Evolutionary conservation across 148 eudicot species (phyloP).

Genomic region (Vaccinium darrowii): DNA sequence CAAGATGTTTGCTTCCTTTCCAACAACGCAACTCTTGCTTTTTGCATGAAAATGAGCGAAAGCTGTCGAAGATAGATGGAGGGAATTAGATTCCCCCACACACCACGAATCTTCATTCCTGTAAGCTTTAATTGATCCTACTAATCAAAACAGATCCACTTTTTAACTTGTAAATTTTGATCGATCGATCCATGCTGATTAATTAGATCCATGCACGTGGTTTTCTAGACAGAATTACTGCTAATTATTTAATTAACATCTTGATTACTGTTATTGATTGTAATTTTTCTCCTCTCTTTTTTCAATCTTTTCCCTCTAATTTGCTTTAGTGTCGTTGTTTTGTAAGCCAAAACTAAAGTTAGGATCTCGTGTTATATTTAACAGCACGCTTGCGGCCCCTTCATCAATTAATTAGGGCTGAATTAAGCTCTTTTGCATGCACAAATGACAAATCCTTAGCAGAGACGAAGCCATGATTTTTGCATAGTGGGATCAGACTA

Average conservation of each 20-base stretch:
- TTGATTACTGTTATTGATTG: not conserved
- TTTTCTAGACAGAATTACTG: not conserved
- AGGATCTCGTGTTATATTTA: too few species aligned
- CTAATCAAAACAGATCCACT: not conserved
- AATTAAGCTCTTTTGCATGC: not conserved
- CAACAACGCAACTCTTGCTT: conserved; percentile 15
- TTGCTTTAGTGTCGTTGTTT: not conserved
- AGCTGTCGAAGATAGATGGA: not conserved
- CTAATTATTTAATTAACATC: not conserved
- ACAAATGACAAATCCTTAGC: too few species aligned
- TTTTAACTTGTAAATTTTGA: not conserved
- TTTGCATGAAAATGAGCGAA: conserved; percentile 21
- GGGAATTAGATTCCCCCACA: conserved; percentile 24
- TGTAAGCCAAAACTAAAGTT: too few species aligned
- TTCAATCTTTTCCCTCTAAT: not conserved
- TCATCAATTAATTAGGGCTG: not conserved
- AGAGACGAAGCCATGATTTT: too few species aligned
- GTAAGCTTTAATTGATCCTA: not conserved
- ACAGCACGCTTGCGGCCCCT: not conserved
- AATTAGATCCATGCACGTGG: not conserved
- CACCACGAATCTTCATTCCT: conserved; percentile 5
- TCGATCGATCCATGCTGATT: not conserved
- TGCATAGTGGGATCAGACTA: too few species aligned
- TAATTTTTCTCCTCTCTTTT: not conserved
- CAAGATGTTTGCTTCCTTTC: conserved; percentile 14